Percentiles rank a stretch among this genome's conserved stretches.
phyloP scores from a whole-genome alignment of 257 asterid species.

The Solanum megistacrolobum region DNA sequence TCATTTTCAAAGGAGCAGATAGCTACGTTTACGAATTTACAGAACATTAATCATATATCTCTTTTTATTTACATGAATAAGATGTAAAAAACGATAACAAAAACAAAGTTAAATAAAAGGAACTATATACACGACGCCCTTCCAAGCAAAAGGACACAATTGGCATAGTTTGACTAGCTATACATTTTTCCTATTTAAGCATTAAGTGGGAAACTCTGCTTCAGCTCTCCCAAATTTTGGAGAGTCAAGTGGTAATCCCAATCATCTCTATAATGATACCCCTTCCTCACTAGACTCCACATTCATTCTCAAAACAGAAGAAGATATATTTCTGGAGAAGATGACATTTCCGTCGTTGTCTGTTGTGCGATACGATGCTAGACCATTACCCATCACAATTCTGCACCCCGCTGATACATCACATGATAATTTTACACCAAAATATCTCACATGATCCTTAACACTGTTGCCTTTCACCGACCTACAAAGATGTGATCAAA shows the following conservation, averaged over 20 bases:
- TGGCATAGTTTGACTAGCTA: background rate
- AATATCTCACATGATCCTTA: constrained; percentile 67
- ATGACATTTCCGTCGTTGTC: constrained; percentile 64
- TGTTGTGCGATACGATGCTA: constrained; percentile 26
- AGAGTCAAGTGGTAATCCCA: background rate
- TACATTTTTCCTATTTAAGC: background rate
- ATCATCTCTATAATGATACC: background rate
- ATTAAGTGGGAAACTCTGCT: background rate
- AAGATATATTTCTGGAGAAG: constrained; percentile 32
- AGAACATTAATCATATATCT: background rate
- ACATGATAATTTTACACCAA: constrained; percentile 66
- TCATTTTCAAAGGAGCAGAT: background rate
- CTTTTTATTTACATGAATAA: background rate
- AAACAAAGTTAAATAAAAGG: background rate
- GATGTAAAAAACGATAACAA: background rate
- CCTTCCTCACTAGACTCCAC: constrained; percentile 6
- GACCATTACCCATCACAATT: constrained; percentile 47
- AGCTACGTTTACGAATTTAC: background rate
- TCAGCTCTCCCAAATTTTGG: background rate
- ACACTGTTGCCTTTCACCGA: constrained; percentile 88
- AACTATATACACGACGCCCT: background rate
- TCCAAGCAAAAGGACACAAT: background rate
- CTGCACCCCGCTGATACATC: constrained; percentile 44
- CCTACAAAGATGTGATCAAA: constrained; percentile 29
- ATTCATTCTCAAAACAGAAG: constrained; percentile 24